Percentiles rank a stretch among this genome's conserved stretches.
Evolutionary conservation across 192 early-diverging fungal genomes (phyloP).

Genomic region (Gorgonomyces haynaldii): DNA sequence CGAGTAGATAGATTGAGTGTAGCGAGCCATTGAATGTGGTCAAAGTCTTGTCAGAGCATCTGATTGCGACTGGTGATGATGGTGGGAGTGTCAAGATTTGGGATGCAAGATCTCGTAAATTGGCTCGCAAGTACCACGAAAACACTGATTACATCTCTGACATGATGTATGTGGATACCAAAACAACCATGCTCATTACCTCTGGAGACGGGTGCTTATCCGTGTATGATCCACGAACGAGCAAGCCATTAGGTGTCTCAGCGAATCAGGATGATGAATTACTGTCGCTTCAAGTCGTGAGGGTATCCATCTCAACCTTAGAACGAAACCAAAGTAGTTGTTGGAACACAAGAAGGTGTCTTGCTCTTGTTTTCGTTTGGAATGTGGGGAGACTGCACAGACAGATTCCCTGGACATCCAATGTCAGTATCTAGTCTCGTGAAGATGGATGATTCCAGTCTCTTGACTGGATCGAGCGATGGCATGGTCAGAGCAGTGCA

Average conservation of each 20-base stretch:
- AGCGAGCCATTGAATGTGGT: conserved; percentile 75
- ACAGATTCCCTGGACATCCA: conserved; percentile 87
- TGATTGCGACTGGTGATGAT: conserved; percentile 91
- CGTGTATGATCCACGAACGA: conserved; percentile 82
- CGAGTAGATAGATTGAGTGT: conserved; percentile 37
- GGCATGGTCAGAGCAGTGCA: conserved; percentile 75
- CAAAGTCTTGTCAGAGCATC: conserved; percentile 54
- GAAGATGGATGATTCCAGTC: conserved; percentile 70
- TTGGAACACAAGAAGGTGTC: conserved; percentile 83
- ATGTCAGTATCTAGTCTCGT: conserved; percentile 76
- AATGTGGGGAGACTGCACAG: conserved; percentile 85
- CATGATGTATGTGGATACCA: conserved; percentile 55
- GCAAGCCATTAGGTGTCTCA: conserved; percentile 71
- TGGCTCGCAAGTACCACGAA: conserved; percentile 65
- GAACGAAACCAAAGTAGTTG: conserved; percentile 71
- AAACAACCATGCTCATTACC: conserved; percentile 68
- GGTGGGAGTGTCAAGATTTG: conserved; percentile 84
- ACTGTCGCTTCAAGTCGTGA: conserved; percentile 64
- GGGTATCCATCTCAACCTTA: conserved; percentile 31
- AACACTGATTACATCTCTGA: conserved; percentile 91
- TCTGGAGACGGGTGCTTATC: conserved; percentile 88
- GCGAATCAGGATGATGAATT: conserved; percentile 95
- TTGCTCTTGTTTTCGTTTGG: conserved; percentile 81
- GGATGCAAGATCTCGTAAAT: conserved; percentile 73
- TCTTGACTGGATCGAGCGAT: conserved; percentile 86